Conservation (phyloP, 768 basidiomycete genomes). For the Auricularia sp. region DNA sequence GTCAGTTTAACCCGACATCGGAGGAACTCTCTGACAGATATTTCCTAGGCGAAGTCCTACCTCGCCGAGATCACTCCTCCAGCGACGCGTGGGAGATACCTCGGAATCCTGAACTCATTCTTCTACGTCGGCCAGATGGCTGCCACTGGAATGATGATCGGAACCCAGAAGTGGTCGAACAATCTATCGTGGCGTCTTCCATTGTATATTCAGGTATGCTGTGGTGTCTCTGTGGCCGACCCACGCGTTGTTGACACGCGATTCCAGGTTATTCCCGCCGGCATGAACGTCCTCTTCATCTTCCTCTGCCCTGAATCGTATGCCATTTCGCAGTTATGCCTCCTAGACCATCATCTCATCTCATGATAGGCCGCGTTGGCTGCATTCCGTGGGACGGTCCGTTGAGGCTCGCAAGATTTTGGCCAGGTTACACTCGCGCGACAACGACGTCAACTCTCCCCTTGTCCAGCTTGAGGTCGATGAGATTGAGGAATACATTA, state of each 20-base stretch:
- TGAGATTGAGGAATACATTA: conserved; percentile 43
- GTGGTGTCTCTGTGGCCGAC: neutral
- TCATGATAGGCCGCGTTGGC: conserved; percentile 36
- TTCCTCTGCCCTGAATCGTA: conserved; percentile 44
- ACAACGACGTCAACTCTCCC: conserved; percentile 36
- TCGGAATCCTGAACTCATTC: conserved; percentile 43
- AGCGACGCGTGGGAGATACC: conserved; percentile 36
- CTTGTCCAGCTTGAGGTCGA: conserved; percentile 41
- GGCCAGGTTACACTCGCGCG: conserved; percentile 38
- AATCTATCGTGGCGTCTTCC: conserved; percentile 41
- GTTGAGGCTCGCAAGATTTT: conserved; percentile 35
- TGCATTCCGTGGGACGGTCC: conserved; percentile 36
- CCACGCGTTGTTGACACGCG: neutral
- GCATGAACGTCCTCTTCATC: conserved; percentile 36
- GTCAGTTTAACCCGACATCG: no score
- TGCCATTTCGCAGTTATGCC: neutral
- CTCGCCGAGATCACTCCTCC: conserved; percentile 42
- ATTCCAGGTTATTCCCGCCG: conserved; percentile 32
- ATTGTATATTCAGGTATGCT: conserved; percentile 35
- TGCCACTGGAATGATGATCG: conserved; percentile 46
- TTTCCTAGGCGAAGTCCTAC: conserved; percentile 32
- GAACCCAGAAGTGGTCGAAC: conserved; percentile 32
- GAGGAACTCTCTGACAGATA: no score
- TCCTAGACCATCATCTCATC: neutral
- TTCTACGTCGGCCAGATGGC: conserved; percentile 41